A percentile compares a stretch with the other conserved stretches of the same genome.
Evolutionary conservation across 768 basidiomycete genomes (phyloP).

Genomic region (Psilocybe tampanensis): DNA sequence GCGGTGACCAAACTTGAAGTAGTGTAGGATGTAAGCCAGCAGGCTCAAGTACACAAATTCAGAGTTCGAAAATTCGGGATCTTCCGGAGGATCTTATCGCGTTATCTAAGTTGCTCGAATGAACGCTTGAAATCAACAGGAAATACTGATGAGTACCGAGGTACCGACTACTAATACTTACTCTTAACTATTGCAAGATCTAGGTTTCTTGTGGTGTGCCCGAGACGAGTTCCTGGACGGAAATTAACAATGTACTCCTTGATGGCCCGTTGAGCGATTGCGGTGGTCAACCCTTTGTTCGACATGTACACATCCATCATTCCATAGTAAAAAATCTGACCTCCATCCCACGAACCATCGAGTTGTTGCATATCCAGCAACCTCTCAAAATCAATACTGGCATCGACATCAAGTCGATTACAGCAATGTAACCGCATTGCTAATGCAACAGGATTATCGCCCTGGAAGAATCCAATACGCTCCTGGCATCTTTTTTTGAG

Average conservation of each 20-base stretch:
- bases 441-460: constrained; percentile 28
- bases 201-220: no score
- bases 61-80: no score
- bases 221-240: not conserved
- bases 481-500: constrained; percentile 37
- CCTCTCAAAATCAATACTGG: constrained; percentile 29
- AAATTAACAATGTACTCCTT: not conserved
- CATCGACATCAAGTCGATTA: constrained; percentile 24
- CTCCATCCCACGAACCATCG: constrained; percentile 41
- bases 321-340: constrained; percentile 41
- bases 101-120: no score
- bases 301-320: constrained; percentile 33
- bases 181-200: no score
- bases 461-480: constrained; percentile 34
- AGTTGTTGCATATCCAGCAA: constrained; percentile 35
- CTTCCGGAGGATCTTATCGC: no score
- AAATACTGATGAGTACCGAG: no score
- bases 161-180: no score
- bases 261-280: constrained; percentile 25
- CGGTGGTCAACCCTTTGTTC: constrained; percentile 42
- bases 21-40: no score
- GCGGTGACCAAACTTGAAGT: no score
- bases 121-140: no score
- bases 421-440: constrained; percentile 43
- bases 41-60: no score